Evolutionary conservation across 805 yeast species (phyloP), one percentile per base, ranked within the genome.

Genomic region (Lipomyces orientalis): DNA sequence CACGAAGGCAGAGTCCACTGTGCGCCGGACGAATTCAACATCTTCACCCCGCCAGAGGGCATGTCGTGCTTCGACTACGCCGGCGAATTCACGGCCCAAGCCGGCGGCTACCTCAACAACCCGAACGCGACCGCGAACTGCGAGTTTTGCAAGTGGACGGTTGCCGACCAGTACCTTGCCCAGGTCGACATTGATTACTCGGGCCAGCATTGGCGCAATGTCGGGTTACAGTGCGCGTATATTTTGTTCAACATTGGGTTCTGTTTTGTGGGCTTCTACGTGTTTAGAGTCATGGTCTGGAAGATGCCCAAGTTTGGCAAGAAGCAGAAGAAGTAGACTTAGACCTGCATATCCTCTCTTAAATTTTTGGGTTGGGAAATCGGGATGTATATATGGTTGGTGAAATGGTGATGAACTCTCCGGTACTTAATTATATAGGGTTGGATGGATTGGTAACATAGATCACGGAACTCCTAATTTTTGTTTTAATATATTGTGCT

Each of bases 41-140:
- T 79, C 61, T 77, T 87, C 67, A 75, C 79, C 43, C 88, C 91
- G 1, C 89, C 90, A 9, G 65, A 71, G 12, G 92, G 92, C 8
- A 77, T 78, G 75, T 88, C 93, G 1, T 91, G 97, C 79, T 84
- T 82, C 8, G 79, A 83, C 51, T 91, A 82, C 77, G 79, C 87
- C 73, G 76, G 73, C 4, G 66, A 74, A 0, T 89, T 81, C 76
- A 72, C 88, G 49, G 68, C 77, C 2, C 39, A 62, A 3, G 80
- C 81, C 9, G 62, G 64, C 16, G 70, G 68, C 10, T 83, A 78
- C 74, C 22, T 67, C 46, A 61, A 61, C 33, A 67, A 67, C 19
- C 68, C 68, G 5, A 64, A 68, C 34, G 68, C 72, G 34, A 79
- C 82, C 8, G 68, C 76, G 8, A 71, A 70, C 29, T 69, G 72